Percentiles rank a stretch among this genome's conserved stretches.
These are phyloP conservation scores for Kluyveromyces nonfermentans DNA, from an alignment of 805 yeast species.

Conservation along the genomic window DNA sequence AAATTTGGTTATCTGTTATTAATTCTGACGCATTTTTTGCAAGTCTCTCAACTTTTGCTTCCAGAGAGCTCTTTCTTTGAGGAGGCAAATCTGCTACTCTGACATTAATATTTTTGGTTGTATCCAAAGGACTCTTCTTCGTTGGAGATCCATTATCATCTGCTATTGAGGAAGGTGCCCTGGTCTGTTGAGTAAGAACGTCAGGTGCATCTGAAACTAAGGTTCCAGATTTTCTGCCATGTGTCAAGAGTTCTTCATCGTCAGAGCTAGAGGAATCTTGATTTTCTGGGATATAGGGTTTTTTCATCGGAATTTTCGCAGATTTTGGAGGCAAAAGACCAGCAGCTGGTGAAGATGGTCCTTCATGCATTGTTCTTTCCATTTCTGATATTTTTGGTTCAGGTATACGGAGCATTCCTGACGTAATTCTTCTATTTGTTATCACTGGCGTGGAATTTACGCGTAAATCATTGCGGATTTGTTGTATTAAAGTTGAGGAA, in stretches of 20 bases:
- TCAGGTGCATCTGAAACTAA: not conserved
- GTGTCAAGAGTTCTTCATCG: conserved; percentile 3
- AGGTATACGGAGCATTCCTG: conserved; percentile 37
- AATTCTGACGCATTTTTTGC: conserved; percentile 11
- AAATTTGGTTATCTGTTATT: not conserved
- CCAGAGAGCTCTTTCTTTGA: conserved; percentile 19
- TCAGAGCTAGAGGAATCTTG: conserved; percentile 12
- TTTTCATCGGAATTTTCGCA: conserved; percentile 29
- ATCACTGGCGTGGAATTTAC: conserved; percentile 11
- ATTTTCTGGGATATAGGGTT: conserved; percentile 18
- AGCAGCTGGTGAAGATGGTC: conserved; percentile 30
- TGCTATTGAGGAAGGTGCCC: conserved; percentile 17
- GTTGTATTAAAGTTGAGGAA: conserved; percentile 19
- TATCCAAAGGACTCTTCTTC: conserved; percentile 15
- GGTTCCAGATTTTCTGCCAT: not conserved
- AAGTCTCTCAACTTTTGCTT: conserved; percentile 14
- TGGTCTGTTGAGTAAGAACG: not conserved
- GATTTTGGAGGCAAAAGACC: conserved; percentile 25
- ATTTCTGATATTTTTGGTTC: conserved; percentile 35
- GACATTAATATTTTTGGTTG: conserved; percentile 14
- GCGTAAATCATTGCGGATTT: conserved; percentile 8
- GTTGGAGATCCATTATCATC: conserved; percentile 26
- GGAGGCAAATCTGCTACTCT: conserved; percentile 25
- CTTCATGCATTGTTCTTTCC: conserved; percentile 31
- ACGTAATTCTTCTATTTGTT: conserved; percentile 30